These are phyloP conservation scores for Phytomonas sp. DNA, from an alignment of 208 protist species.

Conservation along the genomic window DNA sequence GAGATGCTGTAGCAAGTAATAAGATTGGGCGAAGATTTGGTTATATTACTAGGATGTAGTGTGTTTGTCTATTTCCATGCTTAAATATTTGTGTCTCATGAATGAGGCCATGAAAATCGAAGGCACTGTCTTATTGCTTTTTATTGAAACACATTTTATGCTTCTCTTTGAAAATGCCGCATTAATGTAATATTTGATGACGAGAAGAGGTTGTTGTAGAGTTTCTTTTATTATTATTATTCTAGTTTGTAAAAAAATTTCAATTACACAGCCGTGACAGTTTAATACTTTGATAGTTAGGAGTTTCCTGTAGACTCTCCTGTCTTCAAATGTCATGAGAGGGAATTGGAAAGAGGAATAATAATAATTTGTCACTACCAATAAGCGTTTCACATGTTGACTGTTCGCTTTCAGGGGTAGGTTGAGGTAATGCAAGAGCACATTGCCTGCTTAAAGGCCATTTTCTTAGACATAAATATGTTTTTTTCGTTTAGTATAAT, in stretches of 20 bases:
- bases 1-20: background rate
- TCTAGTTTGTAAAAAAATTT: background rate
- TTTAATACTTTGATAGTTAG: background rate
- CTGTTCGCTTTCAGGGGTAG: background rate
- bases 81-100: constrained; percentile 5
- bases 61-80: constrained; percentile 5
- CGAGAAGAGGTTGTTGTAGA: background rate
- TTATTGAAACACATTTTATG: background rate
- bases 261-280: background rate
- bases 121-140: background rate
- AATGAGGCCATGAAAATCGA: background rate
- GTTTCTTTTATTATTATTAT: constrained; percentile 4
- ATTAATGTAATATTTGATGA: background rate
- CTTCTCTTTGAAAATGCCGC: background rate
- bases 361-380: background rate
- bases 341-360: background rate
- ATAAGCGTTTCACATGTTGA: background rate
- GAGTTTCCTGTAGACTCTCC: background rate
- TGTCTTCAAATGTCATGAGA: background rate
- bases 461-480: background rate
- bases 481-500: background rate
- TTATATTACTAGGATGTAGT: constrained; percentile 1
- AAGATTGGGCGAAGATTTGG: background rate
- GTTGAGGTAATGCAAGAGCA: background rate
- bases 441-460: background rate